These are phyloP conservation scores for Irpex sp. DNA, from an alignment of 1,284 basidiomycete genomes.

Conservation along the genomic window DNA sequence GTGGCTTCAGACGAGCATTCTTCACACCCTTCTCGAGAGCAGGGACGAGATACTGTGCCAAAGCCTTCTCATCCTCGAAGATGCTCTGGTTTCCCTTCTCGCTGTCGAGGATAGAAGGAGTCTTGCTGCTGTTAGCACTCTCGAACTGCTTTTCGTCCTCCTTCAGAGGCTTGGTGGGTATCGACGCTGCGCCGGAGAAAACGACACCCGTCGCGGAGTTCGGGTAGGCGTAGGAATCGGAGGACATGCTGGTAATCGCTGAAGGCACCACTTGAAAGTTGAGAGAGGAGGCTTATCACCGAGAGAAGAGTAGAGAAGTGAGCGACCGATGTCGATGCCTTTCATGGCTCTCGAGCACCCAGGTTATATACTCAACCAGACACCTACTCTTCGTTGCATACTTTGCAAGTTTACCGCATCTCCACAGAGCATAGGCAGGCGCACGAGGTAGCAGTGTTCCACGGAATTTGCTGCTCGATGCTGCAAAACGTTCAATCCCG, in stretches of 20 bases:
- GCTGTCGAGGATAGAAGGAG: constrained; percentile 5
- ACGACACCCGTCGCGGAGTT: constrained; percentile 8
- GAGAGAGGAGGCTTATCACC: neutral
- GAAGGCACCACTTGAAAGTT: neutral
- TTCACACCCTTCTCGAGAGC: constrained; percentile 14
- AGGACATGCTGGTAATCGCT: neutral
- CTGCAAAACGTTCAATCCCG: neutral
- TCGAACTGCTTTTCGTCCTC: neutral
- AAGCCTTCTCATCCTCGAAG: constrained; percentile 9
- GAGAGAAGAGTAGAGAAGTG: neutral
- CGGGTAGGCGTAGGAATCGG: neutral
- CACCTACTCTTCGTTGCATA: neutral
- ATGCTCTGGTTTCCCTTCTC: constrained; percentile 9
- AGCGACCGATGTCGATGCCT: constrained; percentile 1
- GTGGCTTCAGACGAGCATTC: constrained; percentile 10
- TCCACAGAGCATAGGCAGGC: neutral
- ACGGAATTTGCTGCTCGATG: neutral
- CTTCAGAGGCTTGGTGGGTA: neutral
- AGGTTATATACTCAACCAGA: neutral
- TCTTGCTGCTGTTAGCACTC: constrained; percentile 8
- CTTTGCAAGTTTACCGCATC: neutral
- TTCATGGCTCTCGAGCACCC: neutral
- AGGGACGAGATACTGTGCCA: constrained; percentile 12
- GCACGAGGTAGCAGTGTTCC: neutral
- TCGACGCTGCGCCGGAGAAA: constrained; percentile 3